Conservation (phyloP, 106 monocot species). For the Vanilla planifolia region DNA sequence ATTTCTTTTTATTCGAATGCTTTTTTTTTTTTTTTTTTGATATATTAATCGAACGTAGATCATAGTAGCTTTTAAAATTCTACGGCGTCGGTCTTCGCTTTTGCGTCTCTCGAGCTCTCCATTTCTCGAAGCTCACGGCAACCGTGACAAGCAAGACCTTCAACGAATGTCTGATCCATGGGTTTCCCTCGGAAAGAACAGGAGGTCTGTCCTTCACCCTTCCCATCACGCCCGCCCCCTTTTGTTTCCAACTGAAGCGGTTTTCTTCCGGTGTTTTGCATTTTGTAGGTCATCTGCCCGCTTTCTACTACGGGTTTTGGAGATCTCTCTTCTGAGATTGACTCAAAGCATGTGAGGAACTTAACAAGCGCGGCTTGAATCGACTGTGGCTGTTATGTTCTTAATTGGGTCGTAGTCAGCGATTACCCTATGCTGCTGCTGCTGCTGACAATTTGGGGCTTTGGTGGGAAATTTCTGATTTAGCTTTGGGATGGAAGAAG, state of each 20-base stretch:
- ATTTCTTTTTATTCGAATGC: too few relatives aligned
- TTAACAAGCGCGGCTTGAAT: neutral
- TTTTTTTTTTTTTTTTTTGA: too few relatives aligned
- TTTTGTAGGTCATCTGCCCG: neutral
- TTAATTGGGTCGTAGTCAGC: neutral
- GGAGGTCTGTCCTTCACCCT: constrained; percentile 1
- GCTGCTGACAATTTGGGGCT: neutral
- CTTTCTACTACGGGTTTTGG: neutral
- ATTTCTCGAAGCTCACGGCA: constrained; percentile 4
- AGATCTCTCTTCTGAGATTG: constrained; percentile 4
- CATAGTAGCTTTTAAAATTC: too few relatives aligned
- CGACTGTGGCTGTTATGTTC: neutral
- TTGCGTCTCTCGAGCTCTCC: constrained; percentile 8
- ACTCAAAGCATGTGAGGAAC: neutral
- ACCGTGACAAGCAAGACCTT: constrained; percentile 2
- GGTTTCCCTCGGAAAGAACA: constrained; percentile 1
- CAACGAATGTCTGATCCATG: neutral
- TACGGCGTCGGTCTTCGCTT: constrained; percentile 7
- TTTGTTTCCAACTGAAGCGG: neutral
- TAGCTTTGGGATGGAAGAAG: too few relatives aligned
- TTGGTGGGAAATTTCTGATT: neutral
- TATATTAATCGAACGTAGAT: too few relatives aligned
- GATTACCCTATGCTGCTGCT: neutral
- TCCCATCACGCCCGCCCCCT: neutral
- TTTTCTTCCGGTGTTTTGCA: neutral